Base-by-base conservation (phyloP, 441 rosid species). In the Sinapis alba region DNA sequence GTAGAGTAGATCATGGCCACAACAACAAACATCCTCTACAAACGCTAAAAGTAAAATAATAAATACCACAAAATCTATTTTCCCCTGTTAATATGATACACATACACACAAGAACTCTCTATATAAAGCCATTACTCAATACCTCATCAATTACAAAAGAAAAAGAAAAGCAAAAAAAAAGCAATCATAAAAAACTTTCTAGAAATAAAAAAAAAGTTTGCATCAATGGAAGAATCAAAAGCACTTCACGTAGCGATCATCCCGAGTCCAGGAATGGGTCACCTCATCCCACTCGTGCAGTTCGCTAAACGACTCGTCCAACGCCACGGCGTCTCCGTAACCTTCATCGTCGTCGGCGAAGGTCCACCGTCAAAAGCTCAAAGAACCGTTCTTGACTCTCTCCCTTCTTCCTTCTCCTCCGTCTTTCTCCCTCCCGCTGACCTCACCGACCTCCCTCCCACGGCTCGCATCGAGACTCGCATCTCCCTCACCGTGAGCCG, bases 201-300 rank as follows among this genome's bases (percentile, higher is more conserved):
- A 3, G 3, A 38, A 41, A n/a, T 6, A 15, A 3, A 23, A 24
- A 20, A 13, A 41, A 45, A 41, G 13, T 34, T 23, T 27, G 43
- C 32, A 15, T 78, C 81, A 73, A 79, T 79, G 82, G 82, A 74
- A 23, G 60, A 65, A 57, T 6, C 75, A 64, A 79, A 71, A 76
- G 27, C 67, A 19, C 62, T 72, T n/a, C 87, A 78, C 28, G 76
- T 85, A 23, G 89, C 76, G 38, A 80, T 86, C 51, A 74, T 86
- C 9, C 87, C 89, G 1, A 78, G 85, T 43, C 92, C 95, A 0
- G 92, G 83, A 72, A 75, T 80, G 80, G 83, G 83, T 23, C 83
- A 80, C 36, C 77, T 80, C 13, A 80, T 76, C 67, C 83, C 83
- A 16, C 73, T 75, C 68, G 21, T 72, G 9, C 75, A 76, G 68